Percentiles rank a stretch among this genome's conserved stretches.
phyloP scores from a whole-genome alignment of 345 rosid genomes.

The Rhizophora mangle region DNA sequence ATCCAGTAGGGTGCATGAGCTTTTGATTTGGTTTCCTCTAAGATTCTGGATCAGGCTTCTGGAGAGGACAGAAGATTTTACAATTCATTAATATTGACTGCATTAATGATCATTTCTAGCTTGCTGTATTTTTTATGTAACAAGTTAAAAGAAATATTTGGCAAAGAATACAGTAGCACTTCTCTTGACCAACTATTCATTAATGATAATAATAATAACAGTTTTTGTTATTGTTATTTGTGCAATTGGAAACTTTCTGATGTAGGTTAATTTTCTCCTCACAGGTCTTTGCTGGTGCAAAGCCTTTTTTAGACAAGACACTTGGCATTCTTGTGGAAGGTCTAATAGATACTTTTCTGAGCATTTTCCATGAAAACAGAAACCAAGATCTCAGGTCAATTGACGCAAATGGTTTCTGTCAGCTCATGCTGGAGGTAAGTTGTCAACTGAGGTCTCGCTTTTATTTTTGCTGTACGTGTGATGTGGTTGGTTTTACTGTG shows the following conservation, averaged over 20 bases:
- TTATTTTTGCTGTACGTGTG: neutral
- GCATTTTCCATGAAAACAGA: conserved; percentile 73
- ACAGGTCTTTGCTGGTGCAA: conserved; percentile 93
- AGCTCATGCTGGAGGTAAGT: conserved; percentile 92
- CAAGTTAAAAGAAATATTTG: neutral
- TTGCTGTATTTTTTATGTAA: neutral
- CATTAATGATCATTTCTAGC: neutral
- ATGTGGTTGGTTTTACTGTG: neutral
- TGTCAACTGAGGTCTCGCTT: conserved; percentile 1
- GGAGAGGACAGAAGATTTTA: neutral
- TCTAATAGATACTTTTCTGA: conserved; percentile 82
- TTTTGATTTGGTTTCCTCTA: neutral
- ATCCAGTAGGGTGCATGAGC: neutral
- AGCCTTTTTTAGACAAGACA: conserved; percentile 88
- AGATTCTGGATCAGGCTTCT: neutral
- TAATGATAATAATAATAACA: no score
- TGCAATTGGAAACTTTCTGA: neutral
- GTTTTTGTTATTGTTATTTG: no score
- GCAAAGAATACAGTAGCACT: no score
- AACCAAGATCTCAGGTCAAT: conserved; percentile 57
- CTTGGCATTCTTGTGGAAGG: conserved; percentile 95
- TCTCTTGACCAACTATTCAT: no score
- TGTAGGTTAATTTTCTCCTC: conserved; percentile 5
- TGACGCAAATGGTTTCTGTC: conserved; percentile 95
- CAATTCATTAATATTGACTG: neutral